phyloP scores from a whole-genome alignment of 306 rosid species.

The Sechiopsis laciniata region DNA sequence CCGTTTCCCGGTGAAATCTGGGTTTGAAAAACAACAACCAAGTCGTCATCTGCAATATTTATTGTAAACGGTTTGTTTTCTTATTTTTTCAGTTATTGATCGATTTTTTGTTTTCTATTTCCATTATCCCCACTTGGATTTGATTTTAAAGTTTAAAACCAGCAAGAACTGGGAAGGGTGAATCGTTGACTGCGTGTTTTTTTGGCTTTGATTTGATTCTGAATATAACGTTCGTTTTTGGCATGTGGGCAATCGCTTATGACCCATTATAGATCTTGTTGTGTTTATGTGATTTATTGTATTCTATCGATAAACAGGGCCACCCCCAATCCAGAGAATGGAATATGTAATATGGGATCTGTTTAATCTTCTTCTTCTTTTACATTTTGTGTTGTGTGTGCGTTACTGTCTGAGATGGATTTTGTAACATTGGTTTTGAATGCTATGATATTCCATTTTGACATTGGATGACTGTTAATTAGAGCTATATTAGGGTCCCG shows the following conservation, averaged over 20 bases:
- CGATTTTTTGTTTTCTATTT: too few species aligned
- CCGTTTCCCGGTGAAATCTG: too few species aligned
- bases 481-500: background rate
- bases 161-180: background rate
- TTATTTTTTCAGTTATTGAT: too few species aligned
- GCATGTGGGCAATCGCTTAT: background rate
- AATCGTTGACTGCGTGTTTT: background rate
- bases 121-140: too few species aligned
- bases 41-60: too few species aligned
- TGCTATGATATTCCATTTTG: background rate
- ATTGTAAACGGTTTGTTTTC: too few species aligned
- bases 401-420: background rate
- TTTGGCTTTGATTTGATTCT: background rate
- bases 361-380: too few species aligned
- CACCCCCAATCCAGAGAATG: background rate
- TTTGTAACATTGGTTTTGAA: background rate
- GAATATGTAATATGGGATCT: conserved; percentile 9
- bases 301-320: background rate
- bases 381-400: too few species aligned
- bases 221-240: background rate
- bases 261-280: background rate
- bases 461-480: background rate
- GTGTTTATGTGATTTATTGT: background rate
- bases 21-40: too few species aligned
- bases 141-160: too few species aligned